These are phyloP conservation scores for Teratosphaeriaceae sp. DNA, from an alignment of 2,329 filamentous ascomycete species.

Conservation along the genomic window DNA sequence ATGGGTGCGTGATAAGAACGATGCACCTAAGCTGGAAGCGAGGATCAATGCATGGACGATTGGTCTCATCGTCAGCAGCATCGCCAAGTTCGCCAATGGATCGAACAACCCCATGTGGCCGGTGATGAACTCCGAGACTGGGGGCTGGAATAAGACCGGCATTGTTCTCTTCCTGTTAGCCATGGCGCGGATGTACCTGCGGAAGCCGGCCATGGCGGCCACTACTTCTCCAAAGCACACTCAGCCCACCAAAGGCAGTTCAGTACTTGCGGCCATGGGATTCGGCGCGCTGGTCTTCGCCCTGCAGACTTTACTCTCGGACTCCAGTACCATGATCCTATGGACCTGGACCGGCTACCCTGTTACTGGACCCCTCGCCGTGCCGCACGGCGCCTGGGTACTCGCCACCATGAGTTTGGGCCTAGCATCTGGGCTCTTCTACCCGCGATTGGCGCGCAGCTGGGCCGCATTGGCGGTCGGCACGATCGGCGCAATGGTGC, in stretches of 20 bases:
- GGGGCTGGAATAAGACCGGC: constrained; percentile 85
- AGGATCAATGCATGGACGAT: constrained; percentile 74
- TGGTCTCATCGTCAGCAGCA: constrained; percentile 76
- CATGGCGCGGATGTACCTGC: constrained; percentile 67
- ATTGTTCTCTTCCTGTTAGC: constrained; percentile 69
- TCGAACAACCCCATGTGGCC: constrained; percentile 98
- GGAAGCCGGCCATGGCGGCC: constrained; percentile 45
- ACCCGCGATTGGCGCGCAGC: constrained; percentile 62
- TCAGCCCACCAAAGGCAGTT: constrained; percentile 57
- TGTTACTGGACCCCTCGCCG: constrained; percentile 77
- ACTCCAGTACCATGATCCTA: constrained; percentile 97
- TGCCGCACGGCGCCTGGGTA: constrained; percentile 83
- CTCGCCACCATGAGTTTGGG: constrained; percentile 82
- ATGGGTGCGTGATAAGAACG: constrained; percentile 68
- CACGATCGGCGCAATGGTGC: constrained; percentile 68
- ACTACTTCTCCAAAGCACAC: constrained; percentile 39
- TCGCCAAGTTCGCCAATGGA: constrained; percentile 86
- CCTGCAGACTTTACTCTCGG: constrained; percentile 86
- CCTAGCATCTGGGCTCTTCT: constrained; percentile 66
- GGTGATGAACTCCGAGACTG: constrained; percentile 81
- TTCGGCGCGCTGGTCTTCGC: constrained; percentile 80
- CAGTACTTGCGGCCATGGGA: constrained; percentile 66
- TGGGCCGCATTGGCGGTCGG: constrained; percentile 76
- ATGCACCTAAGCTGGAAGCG: constrained; percentile 70
- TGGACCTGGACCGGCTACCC: constrained; percentile 99